Evolutionary conservation across 371 early-diverging fungal species (phyloP).

Genomic region (Ordospora pajunii): DNA sequence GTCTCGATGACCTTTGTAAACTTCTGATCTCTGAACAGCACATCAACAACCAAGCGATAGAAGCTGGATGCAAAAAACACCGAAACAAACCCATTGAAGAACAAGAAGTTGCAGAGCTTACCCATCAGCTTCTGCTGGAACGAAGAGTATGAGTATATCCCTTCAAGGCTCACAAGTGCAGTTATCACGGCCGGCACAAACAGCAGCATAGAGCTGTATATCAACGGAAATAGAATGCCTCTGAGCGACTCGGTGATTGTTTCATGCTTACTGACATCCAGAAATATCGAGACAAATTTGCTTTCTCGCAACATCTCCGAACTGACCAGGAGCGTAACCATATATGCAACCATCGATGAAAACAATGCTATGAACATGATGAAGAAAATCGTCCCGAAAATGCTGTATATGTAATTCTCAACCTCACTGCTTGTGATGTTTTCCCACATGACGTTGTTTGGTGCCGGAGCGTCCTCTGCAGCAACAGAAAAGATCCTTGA

Average conservation of each 20-base stretch:
- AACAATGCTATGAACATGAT: constrained; percentile 55
- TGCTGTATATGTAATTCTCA: constrained; percentile 26
- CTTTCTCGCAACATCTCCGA: neutral
- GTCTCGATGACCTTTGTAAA: constrained; percentile 11
- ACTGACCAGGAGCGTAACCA: constrained; percentile 6
- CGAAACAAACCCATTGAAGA: constrained; percentile 61
- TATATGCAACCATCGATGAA: constrained; percentile 36
- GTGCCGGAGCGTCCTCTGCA: constrained; percentile 57
- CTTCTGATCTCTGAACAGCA: constrained; percentile 14
- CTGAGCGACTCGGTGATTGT: constrained; percentile 35
- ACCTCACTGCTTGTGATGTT: constrained; percentile 47
- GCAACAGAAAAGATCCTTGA: constrained; percentile 54
- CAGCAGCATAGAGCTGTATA: constrained; percentile 52
- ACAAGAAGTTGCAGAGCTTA: constrained; percentile 56
- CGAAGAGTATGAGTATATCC: constrained; percentile 46
- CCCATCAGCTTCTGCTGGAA: constrained; percentile 55
- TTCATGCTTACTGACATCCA: constrained; percentile 12
- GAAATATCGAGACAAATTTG: constrained; percentile 24
- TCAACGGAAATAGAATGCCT: constrained; percentile 57
- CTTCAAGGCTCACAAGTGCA: constrained; percentile 50
- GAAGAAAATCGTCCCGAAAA: constrained; percentile 45
- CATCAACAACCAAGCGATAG: constrained; percentile 18
- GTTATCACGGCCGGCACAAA: constrained; percentile 53
- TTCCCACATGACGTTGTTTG: constrained; percentile 60
- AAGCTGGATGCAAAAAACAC: constrained; percentile 54